phyloP scores from a whole-genome alignment of 345 rosid genomes.

The Lepidium africanum region DNA sequence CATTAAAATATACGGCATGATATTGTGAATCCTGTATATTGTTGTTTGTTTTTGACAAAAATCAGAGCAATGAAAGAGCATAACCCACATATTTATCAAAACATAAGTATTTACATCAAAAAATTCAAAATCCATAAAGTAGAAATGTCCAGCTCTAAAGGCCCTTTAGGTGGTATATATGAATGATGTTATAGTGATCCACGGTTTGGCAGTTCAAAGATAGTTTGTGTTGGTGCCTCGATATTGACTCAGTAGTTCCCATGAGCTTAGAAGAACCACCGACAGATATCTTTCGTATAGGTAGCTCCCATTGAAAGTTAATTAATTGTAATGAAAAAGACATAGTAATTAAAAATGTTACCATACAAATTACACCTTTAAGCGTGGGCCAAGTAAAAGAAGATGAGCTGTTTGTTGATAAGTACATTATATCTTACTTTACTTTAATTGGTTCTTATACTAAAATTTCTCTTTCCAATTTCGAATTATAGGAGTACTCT shows the following conservation, averaged over 20 bases:
- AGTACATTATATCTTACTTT: not conserved
- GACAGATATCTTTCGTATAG: conserved; percentile 3
- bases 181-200: not conserved
- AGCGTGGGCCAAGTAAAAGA: not conserved
- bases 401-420: conserved; percentile 14
- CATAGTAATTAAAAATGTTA: not conserved
- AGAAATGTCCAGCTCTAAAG: too few species aligned
- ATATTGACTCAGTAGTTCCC: not conserved
- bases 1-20: not conserved
- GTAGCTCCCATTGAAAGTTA: not conserved
- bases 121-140: too few species aligned
- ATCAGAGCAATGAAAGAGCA: too few species aligned
- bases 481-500: not conserved
- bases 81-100: too few species aligned
- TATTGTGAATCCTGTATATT: too few species aligned
- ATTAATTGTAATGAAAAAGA: not conserved
- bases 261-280: conserved; percentile 15
- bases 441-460: not conserved
- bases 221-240: not conserved
- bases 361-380: too few species aligned
- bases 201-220: too few species aligned
- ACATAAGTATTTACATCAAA: too few species aligned
- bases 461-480: not conserved
- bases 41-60: too few species aligned
- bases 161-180: not conserved